These are phyloP conservation scores for Ceratobasidium sp. DNA, from an alignment of 1,284 basidiomycete genomes.

Conservation along the genomic window DNA sequence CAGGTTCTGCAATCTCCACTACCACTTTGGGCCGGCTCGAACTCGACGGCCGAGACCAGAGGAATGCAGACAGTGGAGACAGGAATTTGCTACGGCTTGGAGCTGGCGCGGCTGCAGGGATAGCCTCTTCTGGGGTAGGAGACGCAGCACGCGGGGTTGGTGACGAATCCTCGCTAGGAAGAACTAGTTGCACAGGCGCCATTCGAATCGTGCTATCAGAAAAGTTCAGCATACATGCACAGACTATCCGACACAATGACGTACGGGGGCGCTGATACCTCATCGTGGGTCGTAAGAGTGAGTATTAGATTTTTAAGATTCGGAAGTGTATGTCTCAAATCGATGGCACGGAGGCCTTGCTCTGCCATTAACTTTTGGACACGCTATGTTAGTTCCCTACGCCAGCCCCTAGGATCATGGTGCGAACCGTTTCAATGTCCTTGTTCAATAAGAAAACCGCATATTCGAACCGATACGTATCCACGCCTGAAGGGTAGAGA, in stretches of 20 bases:
- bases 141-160: constrained; percentile 23
- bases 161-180: constrained; percentile 5
- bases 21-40: constrained; percentile 30
- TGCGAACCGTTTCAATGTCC: constrained; percentile 88
- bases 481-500: constrained; percentile 91
- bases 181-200: background rate
- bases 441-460: constrained; percentile 97
- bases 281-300: constrained; percentile 74
- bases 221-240: background rate
- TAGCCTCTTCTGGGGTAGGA: background rate
- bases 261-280: constrained; percentile 34
- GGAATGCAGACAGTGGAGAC: constrained; percentile 40
- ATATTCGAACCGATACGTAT: constrained; percentile 97
- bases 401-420: constrained; percentile 29
- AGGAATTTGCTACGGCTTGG: constrained; percentile 41
- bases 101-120: background rate
- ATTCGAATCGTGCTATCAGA: constrained; percentile 11
- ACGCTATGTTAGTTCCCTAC: constrained; percentile 39
- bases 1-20: constrained; percentile 24
- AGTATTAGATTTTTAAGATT: constrained; percentile 94
- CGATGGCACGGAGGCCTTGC: constrained; percentile 83
- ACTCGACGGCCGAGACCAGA: constrained; percentile 35
- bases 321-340: constrained; percentile 94
- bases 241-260: background rate
- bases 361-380: constrained; percentile 82